Evolutionary conservation across 805 yeast genomes (phyloP).

Genomic region (Candida ortonii): DNA sequence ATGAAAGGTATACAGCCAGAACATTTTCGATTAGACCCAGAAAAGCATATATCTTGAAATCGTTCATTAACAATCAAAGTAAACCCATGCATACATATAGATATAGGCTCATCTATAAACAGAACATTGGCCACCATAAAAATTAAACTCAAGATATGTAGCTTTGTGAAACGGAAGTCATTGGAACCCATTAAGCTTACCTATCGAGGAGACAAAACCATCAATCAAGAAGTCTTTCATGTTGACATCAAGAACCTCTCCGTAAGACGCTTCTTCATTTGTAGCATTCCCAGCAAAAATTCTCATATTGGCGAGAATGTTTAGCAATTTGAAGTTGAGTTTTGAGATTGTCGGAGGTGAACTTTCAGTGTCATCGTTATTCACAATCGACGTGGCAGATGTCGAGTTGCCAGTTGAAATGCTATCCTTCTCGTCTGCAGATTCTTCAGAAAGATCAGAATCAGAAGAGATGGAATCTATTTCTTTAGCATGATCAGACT

Average conservation of each 20-base stretch:
- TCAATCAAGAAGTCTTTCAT: conserved; percentile 26
- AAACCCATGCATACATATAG: too few relatives aligned
- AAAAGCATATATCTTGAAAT: too few relatives aligned
- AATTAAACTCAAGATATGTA: too few relatives aligned
- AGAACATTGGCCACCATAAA: too few relatives aligned
- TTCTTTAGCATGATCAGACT: conserved; percentile 4
- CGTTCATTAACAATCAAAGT: too few relatives aligned
- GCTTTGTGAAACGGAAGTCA: too few relatives aligned
- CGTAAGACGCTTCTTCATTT: conserved; percentile 13
- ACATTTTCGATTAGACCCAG: too few relatives aligned
- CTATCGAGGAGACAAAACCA: conserved; percentile 22
- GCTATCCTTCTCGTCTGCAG: conserved; percentile 1
- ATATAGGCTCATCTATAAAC: too few relatives aligned
- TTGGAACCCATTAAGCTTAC: conserved; percentile 24
- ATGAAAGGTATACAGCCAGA: background rate
- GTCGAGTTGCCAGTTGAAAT: conserved; percentile 3
- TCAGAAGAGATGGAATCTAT: conserved; percentile 2
- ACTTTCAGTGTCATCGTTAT: conserved; percentile 6
- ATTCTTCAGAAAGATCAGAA: background rate
- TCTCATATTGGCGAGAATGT: conserved; percentile 30
- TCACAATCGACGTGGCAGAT: conserved; percentile 1
- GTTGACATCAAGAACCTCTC: conserved; percentile 11
- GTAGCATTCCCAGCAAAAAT: conserved; percentile 29
- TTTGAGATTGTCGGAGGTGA: conserved; percentile 20
- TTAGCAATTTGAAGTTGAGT: conserved; percentile 26